Base-by-base conservation (phyloP, 1,284 basidiomycete species). In the Cutaneotrichosporon mucoides region DNA sequence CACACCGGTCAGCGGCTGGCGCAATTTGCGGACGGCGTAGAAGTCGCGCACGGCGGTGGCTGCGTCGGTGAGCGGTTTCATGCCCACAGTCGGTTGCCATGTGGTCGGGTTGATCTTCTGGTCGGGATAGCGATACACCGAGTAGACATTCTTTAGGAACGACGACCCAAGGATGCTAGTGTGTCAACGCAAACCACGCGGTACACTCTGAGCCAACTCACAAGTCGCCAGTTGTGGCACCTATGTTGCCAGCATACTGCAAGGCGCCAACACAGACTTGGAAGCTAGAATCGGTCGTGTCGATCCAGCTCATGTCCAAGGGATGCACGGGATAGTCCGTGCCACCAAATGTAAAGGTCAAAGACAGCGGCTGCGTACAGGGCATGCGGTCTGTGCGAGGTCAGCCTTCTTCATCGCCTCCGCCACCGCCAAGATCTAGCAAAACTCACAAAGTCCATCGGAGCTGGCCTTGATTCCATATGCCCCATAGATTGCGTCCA, bases 91-190 rank as follows among this genome's bases (percentile, higher is more conserved):
- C 2, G 77, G 77, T 41, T 76, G 70, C 74, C 75, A 77, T 2
- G 64, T 68, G 5, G 36, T 50, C 2, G 53, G 38, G 11, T 52
- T 60, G 10, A 61, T 57, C 34, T 53, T 62, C 33, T 66, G 68
- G 44, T 76, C 73, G 0, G 77, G 77, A 42, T 79, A 79, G 37
- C 72, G 68, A 62, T 68, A 79, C 44, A 79, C 66, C 6, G 76
- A 72, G 61, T 79, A 79, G 42, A 73, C 77, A 54, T 79, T 79
- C 62, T 76, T 77, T 46, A 79, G 55, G 56, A 77, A 79, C 2
- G 72, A 65, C 42, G 69, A 72, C 33, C 77, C 77, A 15, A 79
- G 65, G n/a, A 79, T 66, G 35, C 70, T 73, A 16, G 63, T 66
- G 37, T 9, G 53, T 40, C 15, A 53, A 42, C 24, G 42, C 6